Base-by-base conservation (phyloP, 495 filamentous ascomycete genomes). In the Xylaria bambusicola region DNA sequence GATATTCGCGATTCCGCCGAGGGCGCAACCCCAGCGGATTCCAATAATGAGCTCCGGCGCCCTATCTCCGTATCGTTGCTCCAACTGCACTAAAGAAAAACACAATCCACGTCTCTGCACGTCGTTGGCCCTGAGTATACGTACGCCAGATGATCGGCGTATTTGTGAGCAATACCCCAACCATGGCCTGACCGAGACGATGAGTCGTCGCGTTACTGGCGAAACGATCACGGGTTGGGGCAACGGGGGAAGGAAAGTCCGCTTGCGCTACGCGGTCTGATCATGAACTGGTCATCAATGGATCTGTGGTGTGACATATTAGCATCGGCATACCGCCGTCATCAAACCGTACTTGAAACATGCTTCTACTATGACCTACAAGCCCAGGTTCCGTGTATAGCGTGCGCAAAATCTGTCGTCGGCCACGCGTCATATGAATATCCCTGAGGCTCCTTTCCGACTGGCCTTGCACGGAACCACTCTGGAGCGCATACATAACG, bases 331-430 rank as follows among this genome's bases (percentile, higher is more conserved):
- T 52, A 8, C 31, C 15, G 50, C 21, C 50, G 35, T 41, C 20
- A 52, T 23, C 33, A 40, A 38, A 6, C 1, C 21, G 10, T 17
- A 40, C 20, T 17, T 52, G 50, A 52, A 52, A 52, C 50, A 27
- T 29, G 20, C 23, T 41, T 41, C 27, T 52, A 3, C 41, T 20
- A 15, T n/a, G 38, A 27, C n/a, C 24, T 29, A 41, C 35, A 36
- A 1, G 15, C 29, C 41, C 33, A 0, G 51, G 21, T 36, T 52
- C 1, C 24, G 10, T 13, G 35, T 18, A n/a, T n/a, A n/a, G n/a
- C n/a, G n/a, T 54, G 52, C 35, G 50, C 21, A 52, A 23, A 27
- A 24, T 20, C 35, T 52, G 20, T 21, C 50, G 33, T 52, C 38
- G 35, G 35, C 26, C 35, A 41, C 15, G 50, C 23, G 5, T 52